Conservation (phyloP, 1,284 basidiomycete genomes). For the Lentinus polychrous region DNA sequence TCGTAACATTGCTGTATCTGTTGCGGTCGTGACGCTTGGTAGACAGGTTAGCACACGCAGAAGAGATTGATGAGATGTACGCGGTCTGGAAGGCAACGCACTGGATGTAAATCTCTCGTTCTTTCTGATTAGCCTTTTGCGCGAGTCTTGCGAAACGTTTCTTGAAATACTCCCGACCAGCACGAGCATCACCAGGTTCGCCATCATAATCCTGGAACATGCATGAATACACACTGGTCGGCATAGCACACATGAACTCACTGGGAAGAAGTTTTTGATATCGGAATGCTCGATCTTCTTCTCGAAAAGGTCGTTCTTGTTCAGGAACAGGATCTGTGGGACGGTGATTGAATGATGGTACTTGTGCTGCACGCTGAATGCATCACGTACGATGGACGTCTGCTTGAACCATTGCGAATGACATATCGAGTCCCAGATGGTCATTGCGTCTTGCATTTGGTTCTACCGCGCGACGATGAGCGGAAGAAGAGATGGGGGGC, state of each 20-base stretch:
- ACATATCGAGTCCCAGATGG: slow-evolving; percentile 92
- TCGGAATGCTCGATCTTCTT: slow-evolving; percentile 77
- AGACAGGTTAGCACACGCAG: slow-evolving; percentile 5
- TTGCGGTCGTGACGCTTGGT: slow-evolving; percentile 82
- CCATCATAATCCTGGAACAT: slow-evolving; percentile 67
- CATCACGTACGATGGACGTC: slow-evolving; percentile 69
- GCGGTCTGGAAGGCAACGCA: slow-evolving; percentile 34
- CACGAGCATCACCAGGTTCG: slow-evolving; percentile 56
- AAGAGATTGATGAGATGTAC: not conserved
- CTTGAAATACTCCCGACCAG: slow-evolving; percentile 89
- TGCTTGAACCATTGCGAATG: slow-evolving; percentile 91
- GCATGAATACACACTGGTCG: slow-evolving; percentile 8
- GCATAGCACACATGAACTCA: slow-evolving; percentile 27
- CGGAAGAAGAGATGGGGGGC: slow-evolving; percentile 5
- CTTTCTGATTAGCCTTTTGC: slow-evolving; percentile 77
- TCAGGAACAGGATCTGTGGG: slow-evolving; percentile 79
- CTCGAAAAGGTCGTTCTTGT: slow-evolving; percentile 87
- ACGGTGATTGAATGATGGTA: slow-evolving; percentile 2
- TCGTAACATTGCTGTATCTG: slow-evolving; percentile 85
- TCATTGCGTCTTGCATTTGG: slow-evolving; percentile 95
- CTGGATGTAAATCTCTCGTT: slow-evolving; percentile 89
- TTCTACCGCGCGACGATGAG: slow-evolving; percentile 46
- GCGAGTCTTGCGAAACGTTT: slow-evolving; percentile 78
- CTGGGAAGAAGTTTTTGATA: slow-evolving; percentile 83
- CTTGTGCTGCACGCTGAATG: slow-evolving; percentile 6